phyloP scores from a whole-genome alignment of 2,329 filamentous ascomycete genomes.

The Cladorrhinum sp. region DNA sequence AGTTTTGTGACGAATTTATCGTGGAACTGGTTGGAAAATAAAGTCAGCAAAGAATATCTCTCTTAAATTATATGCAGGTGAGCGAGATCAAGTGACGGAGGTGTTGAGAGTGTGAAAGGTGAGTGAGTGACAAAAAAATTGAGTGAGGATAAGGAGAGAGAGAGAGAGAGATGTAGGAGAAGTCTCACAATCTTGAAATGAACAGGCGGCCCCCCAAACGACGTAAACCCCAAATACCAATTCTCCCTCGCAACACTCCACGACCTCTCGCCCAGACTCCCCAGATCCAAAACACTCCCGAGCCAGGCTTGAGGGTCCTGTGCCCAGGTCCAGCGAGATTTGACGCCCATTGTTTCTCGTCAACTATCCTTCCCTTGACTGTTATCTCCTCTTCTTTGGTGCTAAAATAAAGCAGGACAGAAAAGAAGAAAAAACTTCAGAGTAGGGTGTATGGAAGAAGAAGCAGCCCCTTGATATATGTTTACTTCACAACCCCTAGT shows the following conservation, averaged over 20 bases:
- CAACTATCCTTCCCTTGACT: not conserved
- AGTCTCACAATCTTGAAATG: slow-evolving; percentile 64
- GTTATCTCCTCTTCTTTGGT: no score
- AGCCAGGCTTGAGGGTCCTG: not conserved
- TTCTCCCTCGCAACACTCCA: slow-evolving; percentile 29
- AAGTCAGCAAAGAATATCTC: no score
- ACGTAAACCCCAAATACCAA: slow-evolving; percentile 63
- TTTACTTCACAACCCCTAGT: no score
- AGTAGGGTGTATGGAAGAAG: no score
- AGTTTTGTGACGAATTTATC: slow-evolving; percentile 58
- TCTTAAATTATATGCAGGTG: no score
- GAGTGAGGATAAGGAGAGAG: no score
- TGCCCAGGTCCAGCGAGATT: slow-evolving; percentile 1
- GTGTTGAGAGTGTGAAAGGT: no score
- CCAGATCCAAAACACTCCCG: not conserved
- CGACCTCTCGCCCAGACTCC: not conserved
- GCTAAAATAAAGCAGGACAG: no score
- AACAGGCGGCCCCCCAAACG: slow-evolving; percentile 66
- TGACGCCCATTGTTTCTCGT: not conserved
- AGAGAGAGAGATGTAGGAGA: not conserved
- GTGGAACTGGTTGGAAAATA: slow-evolving; percentile 52
- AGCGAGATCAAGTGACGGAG: no score
- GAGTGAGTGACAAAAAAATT: not conserved
- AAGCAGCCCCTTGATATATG: no score
- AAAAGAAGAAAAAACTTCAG: no score